Percentiles rank a stretch among this genome's conserved stretches.
These are phyloP conservation scores for Vitellaria paradoxa DNA, from an alignment of 179 eudicot species.

Conservation along the genomic window DNA sequence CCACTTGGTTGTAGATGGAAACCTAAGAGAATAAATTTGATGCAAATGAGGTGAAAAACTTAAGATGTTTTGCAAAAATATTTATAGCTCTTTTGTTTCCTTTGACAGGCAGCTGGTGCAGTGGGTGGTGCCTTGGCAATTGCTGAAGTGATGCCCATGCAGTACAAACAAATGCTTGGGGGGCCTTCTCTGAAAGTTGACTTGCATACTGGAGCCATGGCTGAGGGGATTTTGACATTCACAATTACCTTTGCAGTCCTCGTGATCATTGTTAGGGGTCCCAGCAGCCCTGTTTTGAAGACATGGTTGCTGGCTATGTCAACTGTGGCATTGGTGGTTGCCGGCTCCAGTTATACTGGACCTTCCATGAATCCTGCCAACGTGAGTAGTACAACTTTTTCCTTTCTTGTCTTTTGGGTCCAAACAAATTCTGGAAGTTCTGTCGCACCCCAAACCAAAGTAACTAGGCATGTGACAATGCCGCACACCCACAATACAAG, in stretches of 20 bases:
- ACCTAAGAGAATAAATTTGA: background rate
- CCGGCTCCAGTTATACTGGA: slow-evolving; percentile 74
- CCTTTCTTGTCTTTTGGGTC: background rate
- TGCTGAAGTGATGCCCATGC: slow-evolving; percentile 61
- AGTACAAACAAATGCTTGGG: slow-evolving; percentile 74
- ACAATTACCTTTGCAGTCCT: slow-evolving; percentile 61
- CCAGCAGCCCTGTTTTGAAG: slow-evolving; percentile 50
- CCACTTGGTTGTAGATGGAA: background rate
- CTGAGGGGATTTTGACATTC: slow-evolving; percentile 80
- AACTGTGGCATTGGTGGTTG: slow-evolving; percentile 58
- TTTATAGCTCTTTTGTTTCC: background rate
- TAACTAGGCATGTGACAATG: too few relatives aligned
- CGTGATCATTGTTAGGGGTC: slow-evolving; percentile 56
- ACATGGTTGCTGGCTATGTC: slow-evolving; percentile 68
- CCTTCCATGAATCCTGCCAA: slow-evolving; percentile 97
- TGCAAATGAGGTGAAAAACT: background rate
- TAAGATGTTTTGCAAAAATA: background rate
- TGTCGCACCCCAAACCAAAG: too few relatives aligned
- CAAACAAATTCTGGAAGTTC: background rate
- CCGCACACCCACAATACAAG: too few relatives aligned
- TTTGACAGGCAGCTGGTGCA: slow-evolving; percentile 75
- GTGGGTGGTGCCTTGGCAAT: slow-evolving; percentile 78
- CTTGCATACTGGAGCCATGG: slow-evolving; percentile 80
- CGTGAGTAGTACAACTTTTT: slow-evolving; percentile 38
- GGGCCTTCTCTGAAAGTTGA: slow-evolving; percentile 86